Evolutionary conservation across 2,329 filamentous ascomycete species (phyloP), one percentile per base, ranked within the genome.

Genomic region (Fusarium concolor): DNA sequence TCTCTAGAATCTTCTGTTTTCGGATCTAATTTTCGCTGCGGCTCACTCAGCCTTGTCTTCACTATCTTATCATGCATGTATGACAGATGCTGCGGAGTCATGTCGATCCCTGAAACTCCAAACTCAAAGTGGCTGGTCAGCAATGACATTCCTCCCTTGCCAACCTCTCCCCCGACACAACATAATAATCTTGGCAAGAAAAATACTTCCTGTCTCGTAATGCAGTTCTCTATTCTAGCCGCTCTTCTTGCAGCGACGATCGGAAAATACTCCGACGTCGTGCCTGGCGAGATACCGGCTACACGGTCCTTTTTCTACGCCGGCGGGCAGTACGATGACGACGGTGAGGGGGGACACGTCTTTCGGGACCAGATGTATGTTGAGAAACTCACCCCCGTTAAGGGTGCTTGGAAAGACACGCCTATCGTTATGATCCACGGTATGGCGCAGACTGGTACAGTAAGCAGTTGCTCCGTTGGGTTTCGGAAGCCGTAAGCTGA

Each of bases 341-440:
- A 72, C 38, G 71, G 57, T 8, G 33, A 67, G 1, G 68, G 63
- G 1, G 66, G 68, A 2, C 71, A 70, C 50, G 42, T 72, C 18
- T 70, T 73, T 41, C 62, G 54, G 8, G 71, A 70, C 26, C 71
- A 72, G 29, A 73, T 73, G 71, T 72, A 72, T 18, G 66, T 72
- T 18, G 71, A 72, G 54, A 71, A 71, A 42, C 53, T 72, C 10
- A 42, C 52, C 3, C 68, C 71, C 0, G 42, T 41, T 5, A 51
- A 24, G 6, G 71, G 68, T 9, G 46, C 37, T 18, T 55, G 33
- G 26, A 60, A 66, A n/a, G 38, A 59, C 2, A 50, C 56, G 10
- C 71, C 71, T 2, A 70, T 72, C 5, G 68, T 72, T n/a, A 52
- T 72, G 29, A 71, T 72, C 1, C 71, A 72, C 7, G 71, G 71